Evolutionary conservation across 1,139 yeast genomes (phyloP).

Genomic region (Candida sp.): DNA sequence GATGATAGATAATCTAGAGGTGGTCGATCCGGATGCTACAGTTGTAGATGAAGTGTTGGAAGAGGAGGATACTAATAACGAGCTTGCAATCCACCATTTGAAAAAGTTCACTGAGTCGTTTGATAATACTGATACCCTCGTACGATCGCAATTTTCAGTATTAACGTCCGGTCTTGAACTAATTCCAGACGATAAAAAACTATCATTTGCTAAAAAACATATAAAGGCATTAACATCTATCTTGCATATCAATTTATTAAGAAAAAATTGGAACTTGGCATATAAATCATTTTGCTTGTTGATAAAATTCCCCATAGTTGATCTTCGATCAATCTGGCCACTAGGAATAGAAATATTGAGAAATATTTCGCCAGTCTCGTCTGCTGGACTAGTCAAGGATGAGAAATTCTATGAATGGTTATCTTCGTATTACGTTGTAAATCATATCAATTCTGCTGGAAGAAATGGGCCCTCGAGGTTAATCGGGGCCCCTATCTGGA

Average conservation of each 20-base stretch:
- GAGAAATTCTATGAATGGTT: conserved; percentile 36
- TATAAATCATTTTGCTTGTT: conserved; percentile 50
- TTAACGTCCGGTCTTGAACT: conserved; percentile 29
- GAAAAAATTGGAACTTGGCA: conserved; percentile 52
- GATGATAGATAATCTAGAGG: conserved; percentile 3
- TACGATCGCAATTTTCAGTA: conserved; percentile 20
- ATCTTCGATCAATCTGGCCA: conserved; percentile 57
- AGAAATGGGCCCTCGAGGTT: conserved; percentile 7
- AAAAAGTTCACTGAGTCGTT: conserved; percentile 14
- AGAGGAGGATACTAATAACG: conserved; percentile 8
- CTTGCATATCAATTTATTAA: conserved; percentile 35
- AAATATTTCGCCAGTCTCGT: conserved; percentile 4
- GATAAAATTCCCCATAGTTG: conserved; percentile 45
- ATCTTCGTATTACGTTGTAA: conserved; percentile 21
- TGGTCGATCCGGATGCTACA: conserved; percentile 5
- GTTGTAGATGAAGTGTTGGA: conserved; percentile 6
- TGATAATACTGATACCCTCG: conserved; percentile 19
- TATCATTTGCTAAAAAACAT: conserved; percentile 20
- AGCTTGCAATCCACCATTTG: conserved; percentile 9
- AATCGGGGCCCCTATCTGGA: conserved; percentile 34
- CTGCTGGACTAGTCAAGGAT: conserved; percentile 12
- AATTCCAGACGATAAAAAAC: conserved; percentile 15
- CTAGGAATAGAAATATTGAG: conserved; percentile 43
- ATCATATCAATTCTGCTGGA: conserved; percentile 7
- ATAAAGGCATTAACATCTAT: conserved; percentile 27